These are phyloP conservation scores for Paramecium pentaurelia DNA, from an alignment of 73 alveolate genomes.

Conservation along the genomic window DNA sequence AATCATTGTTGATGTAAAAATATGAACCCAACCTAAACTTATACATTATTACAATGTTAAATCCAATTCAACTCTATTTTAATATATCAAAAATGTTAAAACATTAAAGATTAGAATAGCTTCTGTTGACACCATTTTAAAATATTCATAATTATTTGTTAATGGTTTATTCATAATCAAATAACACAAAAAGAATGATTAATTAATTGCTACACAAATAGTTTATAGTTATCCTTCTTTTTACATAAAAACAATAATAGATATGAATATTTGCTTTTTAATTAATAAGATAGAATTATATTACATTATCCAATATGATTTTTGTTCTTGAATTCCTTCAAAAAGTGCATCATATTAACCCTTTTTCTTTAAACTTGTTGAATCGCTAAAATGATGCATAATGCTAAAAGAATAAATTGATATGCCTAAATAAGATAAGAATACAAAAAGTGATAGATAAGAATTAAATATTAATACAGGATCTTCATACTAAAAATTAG, in stretches of 20 bases:
- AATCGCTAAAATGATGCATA: neutral
- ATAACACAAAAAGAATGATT: neutral
- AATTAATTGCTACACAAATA: neutral
- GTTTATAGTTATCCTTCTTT: neutral
- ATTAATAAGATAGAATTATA: neutral
- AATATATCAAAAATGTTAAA: neutral
- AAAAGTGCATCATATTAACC: neutral
- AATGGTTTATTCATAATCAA: neutral
- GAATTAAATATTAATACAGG: neutral
- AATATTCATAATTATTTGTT: neutral
- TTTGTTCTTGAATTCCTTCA: neutral
- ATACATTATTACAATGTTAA: neutral
- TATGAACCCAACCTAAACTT: constrained; percentile 6
- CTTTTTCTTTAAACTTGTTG: neutral
- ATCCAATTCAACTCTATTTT: neutral
- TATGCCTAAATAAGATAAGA: neutral
- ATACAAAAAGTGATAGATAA: neutral
- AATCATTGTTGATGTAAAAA: neutral
- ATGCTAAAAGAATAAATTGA: neutral
- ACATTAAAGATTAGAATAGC: neutral
- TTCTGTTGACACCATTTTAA: neutral
- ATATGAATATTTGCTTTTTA: neutral
- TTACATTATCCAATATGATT: neutral
- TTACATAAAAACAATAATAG: neutral
- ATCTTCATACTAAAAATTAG: neutral